Percentiles rank a stretch among this genome's conserved stretches.
These are phyloP conservation scores for Rhodotorula diobovata DNA, from an alignment of 768 basidiomycete species.

Conservation along the genomic window DNA sequence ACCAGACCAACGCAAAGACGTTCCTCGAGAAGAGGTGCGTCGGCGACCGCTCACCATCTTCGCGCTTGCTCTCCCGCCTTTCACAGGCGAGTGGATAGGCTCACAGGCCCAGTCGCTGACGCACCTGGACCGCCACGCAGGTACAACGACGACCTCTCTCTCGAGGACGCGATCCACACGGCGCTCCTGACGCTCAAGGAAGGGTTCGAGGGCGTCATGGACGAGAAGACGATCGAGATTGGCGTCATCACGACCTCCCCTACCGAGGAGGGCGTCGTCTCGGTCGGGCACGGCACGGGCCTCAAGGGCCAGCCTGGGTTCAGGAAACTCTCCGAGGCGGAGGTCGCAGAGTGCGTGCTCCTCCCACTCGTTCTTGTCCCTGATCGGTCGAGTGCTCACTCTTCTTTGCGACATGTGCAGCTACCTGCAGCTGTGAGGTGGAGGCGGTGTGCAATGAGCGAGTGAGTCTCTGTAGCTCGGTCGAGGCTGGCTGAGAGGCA, in stretches of 20 bases:
- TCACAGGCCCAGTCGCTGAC: too few species aligned
- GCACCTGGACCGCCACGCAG: neutral
- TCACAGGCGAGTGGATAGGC: too few species aligned
- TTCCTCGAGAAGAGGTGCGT: slow-evolving; percentile 95
- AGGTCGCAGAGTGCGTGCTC: slow-evolving; percentile 71
- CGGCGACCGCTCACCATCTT: slow-evolving; percentile 40
- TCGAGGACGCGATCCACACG: slow-evolving; percentile 98
- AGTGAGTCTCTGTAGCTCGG: neutral
- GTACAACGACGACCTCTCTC: slow-evolving; percentile 71
- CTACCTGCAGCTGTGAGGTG: slow-evolving; percentile 32
- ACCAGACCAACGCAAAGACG: slow-evolving; percentile 99
- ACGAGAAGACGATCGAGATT: slow-evolving; percentile 98
- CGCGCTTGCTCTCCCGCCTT: neutral
- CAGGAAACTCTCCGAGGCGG: slow-evolving; percentile 90
- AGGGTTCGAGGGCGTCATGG: slow-evolving; percentile 99
- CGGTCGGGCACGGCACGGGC: slow-evolving; percentile 52
- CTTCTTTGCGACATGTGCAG: neutral
- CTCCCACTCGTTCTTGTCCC: neutral
- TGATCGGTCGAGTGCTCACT: neutral
- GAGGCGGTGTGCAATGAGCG: neutral
- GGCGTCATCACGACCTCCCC: slow-evolving; percentile 90
- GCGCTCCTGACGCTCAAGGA: slow-evolving; percentile 96
- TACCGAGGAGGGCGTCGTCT: slow-evolving; percentile 63
- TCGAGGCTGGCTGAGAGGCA: too few species aligned
- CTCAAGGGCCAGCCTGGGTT: slow-evolving; percentile 71